Evolutionary conservation across 306 rosid species (phyloP).

Genomic region (Cucurbita ficifolia): DNA sequence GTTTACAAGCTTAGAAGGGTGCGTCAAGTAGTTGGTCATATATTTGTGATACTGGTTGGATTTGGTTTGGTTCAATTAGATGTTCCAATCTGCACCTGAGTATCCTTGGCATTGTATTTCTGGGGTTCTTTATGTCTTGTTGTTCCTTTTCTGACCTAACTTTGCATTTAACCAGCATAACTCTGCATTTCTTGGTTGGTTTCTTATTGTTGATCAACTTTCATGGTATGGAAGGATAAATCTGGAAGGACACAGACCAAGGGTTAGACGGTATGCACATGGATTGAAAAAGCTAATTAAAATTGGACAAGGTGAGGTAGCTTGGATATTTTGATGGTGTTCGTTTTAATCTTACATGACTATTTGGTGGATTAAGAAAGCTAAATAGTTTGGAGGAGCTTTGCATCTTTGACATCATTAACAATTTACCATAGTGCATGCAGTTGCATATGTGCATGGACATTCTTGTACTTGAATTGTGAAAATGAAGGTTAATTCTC

Average conservation of each 20-base stretch:
- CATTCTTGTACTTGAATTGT: not conserved
- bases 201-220: not conserved
- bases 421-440: not conserved
- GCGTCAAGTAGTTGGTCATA: not conserved
- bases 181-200: slow-evolving; percentile 6
- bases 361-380: not conserved
- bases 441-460: not conserved
- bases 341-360: not conserved
- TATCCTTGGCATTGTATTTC: not conserved
- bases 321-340: not conserved
- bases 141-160: slow-evolving; percentile 5
- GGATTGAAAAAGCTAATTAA: slow-evolving; percentile 58
- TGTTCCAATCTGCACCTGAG: not conserved
- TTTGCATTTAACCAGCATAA: not conserved
- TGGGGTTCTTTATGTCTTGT: not conserved
- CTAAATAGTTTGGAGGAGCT: not conserved
- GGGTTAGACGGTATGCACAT: slow-evolving; percentile 67
- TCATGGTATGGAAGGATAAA: slow-evolving; percentile 50
- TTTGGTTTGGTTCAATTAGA: slow-evolving; percentile 5
- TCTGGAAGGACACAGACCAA: slow-evolving; percentile 58
- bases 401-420: not conserved
- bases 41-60: not conserved
- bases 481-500: not conserved
- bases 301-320: slow-evolving; percentile 78
- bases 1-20: not conserved